These are phyloP conservation scores for Fonsecaea nubica DNA, from an alignment of 2,329 filamentous ascomycete species.

Conservation along the genomic window DNA sequence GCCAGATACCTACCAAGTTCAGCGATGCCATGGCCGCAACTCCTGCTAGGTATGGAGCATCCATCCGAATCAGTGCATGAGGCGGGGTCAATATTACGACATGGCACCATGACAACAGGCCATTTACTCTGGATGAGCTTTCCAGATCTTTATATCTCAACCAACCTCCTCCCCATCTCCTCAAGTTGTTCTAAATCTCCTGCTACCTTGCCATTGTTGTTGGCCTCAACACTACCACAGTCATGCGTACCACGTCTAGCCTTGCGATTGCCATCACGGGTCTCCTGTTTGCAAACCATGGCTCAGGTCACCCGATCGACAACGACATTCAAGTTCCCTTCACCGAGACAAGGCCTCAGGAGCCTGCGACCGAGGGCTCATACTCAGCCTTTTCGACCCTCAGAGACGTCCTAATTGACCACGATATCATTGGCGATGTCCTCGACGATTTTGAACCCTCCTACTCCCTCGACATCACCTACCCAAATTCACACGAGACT, in stretches of 20 bases:
- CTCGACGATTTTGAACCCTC: slow-evolving; percentile 65
- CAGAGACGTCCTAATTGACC: slow-evolving; percentile 39
- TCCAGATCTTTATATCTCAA: background rate
- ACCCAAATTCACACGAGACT: slow-evolving; percentile 52
- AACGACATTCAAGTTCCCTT: slow-evolving; percentile 20
- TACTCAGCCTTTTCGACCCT: slow-evolving; percentile 31
- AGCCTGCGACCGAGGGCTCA: slow-evolving; percentile 1
- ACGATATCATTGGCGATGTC: slow-evolving; percentile 50
- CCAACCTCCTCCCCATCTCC: background rate
- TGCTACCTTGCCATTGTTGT: background rate
- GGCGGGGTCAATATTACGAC: slow-evolving; percentile 27
- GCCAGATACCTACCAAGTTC: too few relatives aligned
- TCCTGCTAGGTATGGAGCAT: background rate
- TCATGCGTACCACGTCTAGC: slow-evolving; percentile 13
- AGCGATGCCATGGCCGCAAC: background rate
- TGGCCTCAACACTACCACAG: background rate
- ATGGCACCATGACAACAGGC: slow-evolving; percentile 3
- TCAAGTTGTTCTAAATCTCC: background rate
- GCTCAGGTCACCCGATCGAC: slow-evolving; percentile 14
- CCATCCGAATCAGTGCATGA: background rate
- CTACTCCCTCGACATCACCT: slow-evolving; percentile 58
- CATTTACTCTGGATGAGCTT: background rate
- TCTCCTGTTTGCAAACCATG: slow-evolving; percentile 10
- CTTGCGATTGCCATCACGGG: slow-evolving; percentile 7
- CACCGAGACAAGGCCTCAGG: slow-evolving; percentile 5